Conservation (phyloP, 768 basidiomycete species). For the Pleurotus salmoneostramineus region DNA sequence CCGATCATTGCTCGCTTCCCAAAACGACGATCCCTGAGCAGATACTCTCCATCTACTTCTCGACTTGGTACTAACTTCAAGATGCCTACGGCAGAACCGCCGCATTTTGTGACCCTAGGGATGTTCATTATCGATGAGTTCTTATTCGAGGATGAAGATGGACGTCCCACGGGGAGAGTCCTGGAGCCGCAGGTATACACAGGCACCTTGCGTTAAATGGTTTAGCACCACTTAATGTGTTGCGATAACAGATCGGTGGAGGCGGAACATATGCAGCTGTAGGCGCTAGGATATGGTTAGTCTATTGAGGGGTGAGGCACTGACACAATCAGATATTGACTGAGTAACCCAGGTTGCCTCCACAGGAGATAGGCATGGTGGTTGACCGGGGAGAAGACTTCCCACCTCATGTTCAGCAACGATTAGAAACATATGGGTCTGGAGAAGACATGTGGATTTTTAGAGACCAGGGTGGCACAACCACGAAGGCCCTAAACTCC, state of each 20-base stretch:
- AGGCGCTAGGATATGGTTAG: slow-evolving; percentile 78
- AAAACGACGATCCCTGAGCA: background rate
- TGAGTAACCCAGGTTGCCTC: slow-evolving; percentile 51
- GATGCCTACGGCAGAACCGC: slow-evolving; percentile 15
- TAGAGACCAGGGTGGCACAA: slow-evolving; percentile 53
- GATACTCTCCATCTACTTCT: background rate
- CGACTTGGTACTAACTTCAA: background rate
- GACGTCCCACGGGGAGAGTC: slow-evolving; percentile 42
- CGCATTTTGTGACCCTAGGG: slow-evolving; percentile 65
- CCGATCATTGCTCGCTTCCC: background rate
- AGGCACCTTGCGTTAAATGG: background rate
- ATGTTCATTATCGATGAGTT: slow-evolving; percentile 92
- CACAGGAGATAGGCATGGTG: slow-evolving; percentile 72
- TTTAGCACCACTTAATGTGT: background rate
- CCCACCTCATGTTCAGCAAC: slow-evolving; percentile 48
- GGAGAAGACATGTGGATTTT: slow-evolving; percentile 68
- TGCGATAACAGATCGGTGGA: slow-evolving; percentile 69
- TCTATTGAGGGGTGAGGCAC: background rate
- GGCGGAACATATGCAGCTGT: slow-evolving; percentile 82
- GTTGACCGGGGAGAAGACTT: slow-evolving; percentile 82
- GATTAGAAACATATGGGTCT: slow-evolving; percentile 57
- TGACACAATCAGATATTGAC: background rate
- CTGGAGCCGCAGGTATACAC: slow-evolving; percentile 41
- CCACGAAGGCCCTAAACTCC: slow-evolving; percentile 70
- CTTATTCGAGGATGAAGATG: slow-evolving; percentile 53